Base-by-base conservation (phyloP, 305 asterid species). In the Solanum hybrid region DNA sequence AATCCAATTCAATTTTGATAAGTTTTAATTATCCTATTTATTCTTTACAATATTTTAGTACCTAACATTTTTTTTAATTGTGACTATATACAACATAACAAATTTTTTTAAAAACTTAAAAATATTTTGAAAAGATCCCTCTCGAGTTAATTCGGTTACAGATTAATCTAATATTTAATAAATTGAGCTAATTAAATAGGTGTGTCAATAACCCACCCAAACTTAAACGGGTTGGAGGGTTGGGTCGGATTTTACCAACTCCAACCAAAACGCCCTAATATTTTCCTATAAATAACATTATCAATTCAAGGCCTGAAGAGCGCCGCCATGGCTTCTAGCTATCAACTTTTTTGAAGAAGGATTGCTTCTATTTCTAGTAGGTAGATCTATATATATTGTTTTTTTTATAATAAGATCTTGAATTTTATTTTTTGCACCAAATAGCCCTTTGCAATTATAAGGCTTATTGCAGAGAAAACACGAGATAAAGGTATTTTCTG, bases 401-500 rank as follows among this genome's bases (percentile, higher is more conserved):
- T 27, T 24, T 5, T 40, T 26, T 78, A 34, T 1, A 17, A 29
- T 64, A 40, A 14, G 12, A 26, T 35, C 46, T 89, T 75, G 14
- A 75, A 22, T 0, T 78, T 88, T 88, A 86, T 32, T 35, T 88
- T 71, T 27, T 69, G 94, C 96, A 92, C 94, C 91, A 92, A 78
- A 36, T 91, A 78, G 96, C 96, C 95, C 94, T 92, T 94, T 73
- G 93, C 93, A 93, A 93, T 51, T 56, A 92, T 16, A 5, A 60
- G 92, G 93, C 17, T 7, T 89, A 87, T 79, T 93, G 95, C 22
- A 92, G 88, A 90, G 95, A 94, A 94, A 91, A 40, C 51, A 80
- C 95, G 95, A 92, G 96, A 22, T 87, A 46, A 93, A 92, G 96
- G 92, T 80, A 71, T 22, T 81, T 22, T 93, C 93, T 93, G 94